Base-by-base conservation (phyloP, 1,284 basidiomycete genomes). In the Microbotryum scabiosae region DNA sequence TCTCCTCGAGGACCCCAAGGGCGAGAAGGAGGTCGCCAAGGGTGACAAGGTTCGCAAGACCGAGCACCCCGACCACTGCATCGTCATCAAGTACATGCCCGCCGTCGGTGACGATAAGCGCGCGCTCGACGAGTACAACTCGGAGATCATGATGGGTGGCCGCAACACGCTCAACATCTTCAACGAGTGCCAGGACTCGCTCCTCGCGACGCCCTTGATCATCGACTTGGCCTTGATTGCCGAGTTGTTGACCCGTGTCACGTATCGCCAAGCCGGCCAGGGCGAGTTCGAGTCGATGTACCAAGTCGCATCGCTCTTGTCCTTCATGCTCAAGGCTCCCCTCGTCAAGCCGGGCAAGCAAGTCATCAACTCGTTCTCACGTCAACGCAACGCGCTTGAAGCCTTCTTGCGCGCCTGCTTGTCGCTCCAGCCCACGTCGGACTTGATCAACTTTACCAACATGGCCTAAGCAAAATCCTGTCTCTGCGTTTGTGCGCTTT, bases 111-210 rank as follows among this genome's bases (percentile, higher is more conserved):
- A 98, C 79, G 91, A 90, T 69, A 96, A 92, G 83, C 84, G 90
- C 58, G 94, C 94, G 50, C 92, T 98, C 80, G 94, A 97, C 78
- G 94, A 97, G 81, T 97, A 97, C 80, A 93, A 92, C 77, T 93
- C 89, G 18, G 94, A 97, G 41, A 78, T 83, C 54, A 76, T 79
- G 72, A 81, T 82, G 79, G 81, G 81, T 49, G 81, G 81, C 18
- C 75, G 79, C 57, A 78, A 77, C 69, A 69, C 74, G 41, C 64
- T 75, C 46, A 89, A 88, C 78, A 92, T 94, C 77, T 94, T 92
- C 83, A 94, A 94, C 77, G 87, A 91, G 78, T 96, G 92, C 81
- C 90, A 87, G 84, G 94, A 98, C 77, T 97, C 93, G 43, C 81
- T 97, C 60, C 82, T 98, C 64, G 94, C 96, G 51, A 94, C 92